Evolutionary conservation across 345 rosid genomes (phyloP), one percentile per base, ranked within the genome.

Genomic region (Acer campestre): DNA sequence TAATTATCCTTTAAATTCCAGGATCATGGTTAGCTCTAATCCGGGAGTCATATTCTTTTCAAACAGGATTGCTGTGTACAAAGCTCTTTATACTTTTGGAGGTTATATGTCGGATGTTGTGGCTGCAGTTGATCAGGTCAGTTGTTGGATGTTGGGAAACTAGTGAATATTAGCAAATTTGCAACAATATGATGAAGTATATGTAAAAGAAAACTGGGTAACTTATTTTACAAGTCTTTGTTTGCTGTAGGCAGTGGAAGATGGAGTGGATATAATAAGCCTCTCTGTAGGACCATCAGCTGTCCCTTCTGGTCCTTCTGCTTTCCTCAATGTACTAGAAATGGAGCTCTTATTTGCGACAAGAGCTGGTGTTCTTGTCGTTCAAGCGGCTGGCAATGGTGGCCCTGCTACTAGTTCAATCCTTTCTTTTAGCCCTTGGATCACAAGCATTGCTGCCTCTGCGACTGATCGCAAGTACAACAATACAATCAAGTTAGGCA

Each of bases 111-210:
- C 89, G 16, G 89, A 86, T 79, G 89, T 82, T 65, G 84, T 86
- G 22, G 89, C 89, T 63, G 89, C 89, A 55, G 82, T 87, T 73
- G 90, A 87, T 79, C 87, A 82, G 90, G 90, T 87, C 27, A n/a
- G n/a, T n/a, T n/a, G n/a, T n/a, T n/a, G n/a, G n/a, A n/a, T n/a
- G n/a, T n/a, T n/a, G 42, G 38, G 2, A 42, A 63, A 27, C 42
- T 48, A 2, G n/a, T 22, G 72, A 31, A 14, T 58, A 22, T 31
- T 18, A 38, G 46, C 2, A 35, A 10, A 16, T 51, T 14, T 16
- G 13, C 31, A 29, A 27, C 17, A 17, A 10, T 13, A 10, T 5
- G 38, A 4, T 61, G 68, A 27, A 63, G 59, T 49, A 12, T 56
- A 7, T 53, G 61, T 42, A 74, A 13, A 64, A 48, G 20, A 58